A percentile compares a stretch with the other conserved stretches of the same genome.
Evolutionary conservation across 768 basidiomycete genomes (phyloP).

Genomic region (Mycena olivaceomarginata): DNA sequence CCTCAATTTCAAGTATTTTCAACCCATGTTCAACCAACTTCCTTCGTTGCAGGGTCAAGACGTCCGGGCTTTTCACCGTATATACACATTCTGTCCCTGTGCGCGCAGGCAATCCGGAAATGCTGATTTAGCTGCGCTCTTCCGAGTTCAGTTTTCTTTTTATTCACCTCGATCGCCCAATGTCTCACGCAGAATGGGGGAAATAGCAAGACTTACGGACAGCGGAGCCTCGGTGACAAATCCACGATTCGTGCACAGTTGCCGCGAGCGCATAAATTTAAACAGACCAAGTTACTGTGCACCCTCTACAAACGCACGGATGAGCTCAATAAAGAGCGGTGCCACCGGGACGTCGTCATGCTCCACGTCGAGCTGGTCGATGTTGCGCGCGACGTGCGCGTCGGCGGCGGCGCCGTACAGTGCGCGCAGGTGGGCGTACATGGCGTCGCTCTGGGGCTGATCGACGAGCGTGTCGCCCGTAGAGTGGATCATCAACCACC

Average conservation of each 20-base stretch:
- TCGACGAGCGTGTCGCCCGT: slow-evolving; percentile 83
- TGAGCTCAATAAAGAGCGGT: slow-evolving; percentile 25
- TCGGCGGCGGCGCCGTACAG: slow-evolving; percentile 55
- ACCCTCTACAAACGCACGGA: slow-evolving; percentile 24
- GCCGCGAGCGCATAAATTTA: slow-evolving; percentile 18
- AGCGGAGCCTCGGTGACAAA: slow-evolving; percentile 8
- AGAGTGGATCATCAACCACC: slow-evolving; percentile 88
- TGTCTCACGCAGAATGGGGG: slow-evolving; percentile 21
- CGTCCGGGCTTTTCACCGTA: slow-evolving; percentile 60
- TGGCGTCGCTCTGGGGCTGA: slow-evolving; percentile 73
- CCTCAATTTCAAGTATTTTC: too few relatives aligned
- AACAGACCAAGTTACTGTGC: slow-evolving; percentile 10
- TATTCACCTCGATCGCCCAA: slow-evolving; percentile 10
- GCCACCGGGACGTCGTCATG: slow-evolving; percentile 72
- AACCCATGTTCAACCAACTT: neutral
- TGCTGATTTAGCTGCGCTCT: too few relatives aligned
- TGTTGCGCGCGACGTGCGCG: slow-evolving; percentile 50
- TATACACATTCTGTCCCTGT: too few relatives aligned
- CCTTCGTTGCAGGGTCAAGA: slow-evolving; percentile 55
- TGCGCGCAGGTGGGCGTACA: slow-evolving; percentile 71
- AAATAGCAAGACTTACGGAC: slow-evolving; percentile 20
- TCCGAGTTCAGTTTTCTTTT: neutral
- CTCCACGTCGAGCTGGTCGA: slow-evolving; percentile 66
- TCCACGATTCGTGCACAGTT: too few relatives aligned
- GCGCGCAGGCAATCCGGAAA: too few relatives aligned